These are phyloP conservation scores for Blastomyces percursus DNA, from an alignment of 2,329 filamentous ascomycete species.

Conservation along the genomic window DNA sequence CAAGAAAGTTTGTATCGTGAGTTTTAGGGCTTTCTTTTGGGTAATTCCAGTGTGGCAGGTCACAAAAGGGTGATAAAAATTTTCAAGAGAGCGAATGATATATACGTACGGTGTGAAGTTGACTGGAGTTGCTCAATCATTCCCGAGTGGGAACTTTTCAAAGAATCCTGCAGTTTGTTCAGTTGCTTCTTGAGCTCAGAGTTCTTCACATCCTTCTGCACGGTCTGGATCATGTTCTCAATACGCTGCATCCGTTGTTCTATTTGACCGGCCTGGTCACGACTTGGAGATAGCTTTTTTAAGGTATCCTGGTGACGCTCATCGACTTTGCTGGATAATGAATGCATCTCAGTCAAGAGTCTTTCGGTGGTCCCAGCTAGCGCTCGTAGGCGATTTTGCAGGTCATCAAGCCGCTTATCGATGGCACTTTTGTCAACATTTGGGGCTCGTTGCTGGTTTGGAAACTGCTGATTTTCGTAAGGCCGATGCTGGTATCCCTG, in stretches of 20 bases:
- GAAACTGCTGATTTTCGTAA: slow-evolving; percentile 14
- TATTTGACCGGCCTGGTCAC: slow-evolving; percentile 30
- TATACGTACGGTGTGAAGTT: slow-evolving; percentile 40
- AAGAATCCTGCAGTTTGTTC: slow-evolving; percentile 42
- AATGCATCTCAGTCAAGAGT: slow-evolving; percentile 43
- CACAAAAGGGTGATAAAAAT: slow-evolving; percentile 13
- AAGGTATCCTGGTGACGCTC: slow-evolving; percentile 43
- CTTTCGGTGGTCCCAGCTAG: slow-evolving; percentile 50
- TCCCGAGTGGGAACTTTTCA: slow-evolving; percentile 44
- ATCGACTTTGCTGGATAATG: slow-evolving; percentile 43
- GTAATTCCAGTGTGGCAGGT: not conserved
- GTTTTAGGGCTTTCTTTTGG: slow-evolving; percentile 37
- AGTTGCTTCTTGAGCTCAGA: slow-evolving; percentile 48
- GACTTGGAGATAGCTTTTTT: slow-evolving; percentile 23
- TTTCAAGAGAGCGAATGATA: not conserved
- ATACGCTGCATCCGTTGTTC: slow-evolving; percentile 43
- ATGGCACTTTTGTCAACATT: slow-evolving; percentile 22
- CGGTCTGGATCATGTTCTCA: slow-evolving; percentile 39
- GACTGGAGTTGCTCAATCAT: slow-evolving; percentile 43
- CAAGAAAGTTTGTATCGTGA: slow-evolving; percentile 14
- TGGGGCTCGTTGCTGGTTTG: slow-evolving; percentile 23
- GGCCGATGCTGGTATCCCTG: slow-evolving; percentile 1
- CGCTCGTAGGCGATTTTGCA: slow-evolving; percentile 66
- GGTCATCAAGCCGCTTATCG: slow-evolving; percentile 26
- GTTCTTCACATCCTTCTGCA: slow-evolving; percentile 45